A percentile compares a stretch with the other conserved stretches of the same genome.
Conservation (phyloP, 371 early-diverging fungal genomes). For the Blakeslea trispora region DNA sequence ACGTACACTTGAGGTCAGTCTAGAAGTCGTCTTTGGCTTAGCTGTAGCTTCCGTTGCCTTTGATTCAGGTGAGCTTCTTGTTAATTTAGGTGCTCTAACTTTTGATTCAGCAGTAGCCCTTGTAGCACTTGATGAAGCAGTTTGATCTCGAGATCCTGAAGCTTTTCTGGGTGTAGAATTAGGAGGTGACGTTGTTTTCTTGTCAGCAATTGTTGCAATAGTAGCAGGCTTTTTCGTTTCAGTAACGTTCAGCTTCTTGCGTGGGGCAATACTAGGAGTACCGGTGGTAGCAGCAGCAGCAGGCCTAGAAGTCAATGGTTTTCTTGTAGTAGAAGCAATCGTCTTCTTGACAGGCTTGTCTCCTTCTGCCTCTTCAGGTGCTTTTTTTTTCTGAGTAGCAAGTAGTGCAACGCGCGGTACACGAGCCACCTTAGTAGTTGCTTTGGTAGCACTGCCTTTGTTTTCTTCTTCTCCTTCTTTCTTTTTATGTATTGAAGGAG, state of each 20-base stretch:
- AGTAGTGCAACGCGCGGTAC: slow-evolving; percentile 29
- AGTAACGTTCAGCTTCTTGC: slow-evolving; percentile 19
- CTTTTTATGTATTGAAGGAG: slow-evolving; percentile 2
- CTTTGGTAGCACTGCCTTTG: slow-evolving; percentile 5
- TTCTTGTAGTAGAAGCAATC: slow-evolving; percentile 1
- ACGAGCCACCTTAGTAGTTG: slow-evolving; percentile 12
- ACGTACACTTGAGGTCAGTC: neutral
- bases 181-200: slow-evolving; percentile 3
- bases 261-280: slow-evolving; percentile 3
- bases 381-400: slow-evolving; percentile 12
- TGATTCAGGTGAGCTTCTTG: slow-evolving; percentile 6
- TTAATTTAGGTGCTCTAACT: too few relatives aligned
- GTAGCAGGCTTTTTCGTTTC: slow-evolving; percentile 8
- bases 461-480: neutral
- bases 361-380: slow-evolving; percentile 9
- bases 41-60: slow-evolving; percentile 13
- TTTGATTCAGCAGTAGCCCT: slow-evolving; percentile 3
- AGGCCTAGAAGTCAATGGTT: slow-evolving; percentile 27
- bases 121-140: neutral
- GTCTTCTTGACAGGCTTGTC: slow-evolving; percentile 18
- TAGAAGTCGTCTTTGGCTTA: slow-evolving; percentile 2
- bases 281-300: slow-evolving; percentile 29
- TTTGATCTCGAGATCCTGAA: neutral
- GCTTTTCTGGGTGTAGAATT: neutral
- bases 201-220: slow-evolving; percentile 2